Evolutionary conservation across 352 stramenopile species (phyloP).

Genomic region (Phytophthora constricta): DNA sequence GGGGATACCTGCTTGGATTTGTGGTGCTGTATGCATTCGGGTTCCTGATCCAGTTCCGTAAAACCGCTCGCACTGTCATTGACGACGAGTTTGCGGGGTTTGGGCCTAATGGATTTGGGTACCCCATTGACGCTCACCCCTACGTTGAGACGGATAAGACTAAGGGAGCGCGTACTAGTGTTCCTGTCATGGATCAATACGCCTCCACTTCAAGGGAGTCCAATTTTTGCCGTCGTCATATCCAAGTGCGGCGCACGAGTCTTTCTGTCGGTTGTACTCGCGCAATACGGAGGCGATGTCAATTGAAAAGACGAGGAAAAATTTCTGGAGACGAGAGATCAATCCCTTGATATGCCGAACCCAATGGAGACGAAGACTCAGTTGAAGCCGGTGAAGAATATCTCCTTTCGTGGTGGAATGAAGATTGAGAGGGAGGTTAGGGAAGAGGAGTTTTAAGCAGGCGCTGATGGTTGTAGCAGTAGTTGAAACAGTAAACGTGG

Average conservation of each 20-base stretch:
- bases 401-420: conserved; percentile 4
- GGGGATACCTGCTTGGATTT: conserved; percentile 47
- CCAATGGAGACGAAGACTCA: conserved; percentile 16
- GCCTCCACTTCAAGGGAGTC: conserved; percentile 21
- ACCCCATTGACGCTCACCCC: conserved; percentile 23
- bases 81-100: conserved; percentile 34
- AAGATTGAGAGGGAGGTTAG: background rate
- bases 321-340: conserved; percentile 27
- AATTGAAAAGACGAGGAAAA: conserved; percentile 27
- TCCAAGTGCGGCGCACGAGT: conserved; percentile 25
- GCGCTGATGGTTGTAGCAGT: background rate
- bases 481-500: conserved; percentile 1
- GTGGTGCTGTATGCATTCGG: conserved; percentile 40
- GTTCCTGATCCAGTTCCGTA: conserved; percentile 41
- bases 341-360: conserved; percentile 21
- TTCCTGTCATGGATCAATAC: conserved; percentile 21
- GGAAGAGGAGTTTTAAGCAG: conserved; percentile 24
- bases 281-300: conserved; percentile 35
- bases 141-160: conserved; percentile 35
- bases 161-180: background rate
- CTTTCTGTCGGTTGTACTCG: conserved; percentile 38
- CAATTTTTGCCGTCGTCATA: conserved; percentile 26
- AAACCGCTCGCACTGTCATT: conserved; percentile 22
- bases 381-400: conserved; percentile 6
- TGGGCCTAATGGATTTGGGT: conserved; percentile 19